phyloP scores from a whole-genome alignment of 2,329 filamentous ascomycete species.

The Cladosporium sp. region DNA sequence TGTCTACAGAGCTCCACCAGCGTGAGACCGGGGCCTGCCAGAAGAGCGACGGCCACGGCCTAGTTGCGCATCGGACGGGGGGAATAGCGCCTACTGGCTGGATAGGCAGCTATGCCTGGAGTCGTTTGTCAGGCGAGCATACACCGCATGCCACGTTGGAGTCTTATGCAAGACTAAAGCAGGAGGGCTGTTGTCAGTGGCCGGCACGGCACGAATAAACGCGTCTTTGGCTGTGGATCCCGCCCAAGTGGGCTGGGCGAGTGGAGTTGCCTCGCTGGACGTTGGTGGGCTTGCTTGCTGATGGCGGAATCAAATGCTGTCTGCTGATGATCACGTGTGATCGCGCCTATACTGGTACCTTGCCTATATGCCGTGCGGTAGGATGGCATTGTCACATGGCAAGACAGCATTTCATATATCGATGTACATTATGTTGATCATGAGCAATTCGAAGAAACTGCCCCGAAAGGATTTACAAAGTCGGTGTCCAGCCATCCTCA shows the following conservation, averaged over 20 bases:
- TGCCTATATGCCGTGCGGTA: neutral
- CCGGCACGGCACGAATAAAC: conserved; percentile 17
- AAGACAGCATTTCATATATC: neutral
- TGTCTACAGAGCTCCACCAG: conserved; percentile 6
- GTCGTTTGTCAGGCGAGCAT: conserved; percentile 19
- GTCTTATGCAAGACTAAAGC: conserved; percentile 21
- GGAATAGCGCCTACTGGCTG: conserved; percentile 21
- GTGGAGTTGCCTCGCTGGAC: neutral
- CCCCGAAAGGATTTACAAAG: neutral
- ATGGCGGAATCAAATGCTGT: neutral
- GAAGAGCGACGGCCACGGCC: conserved; percentile 5
- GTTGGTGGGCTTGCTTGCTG: neutral
- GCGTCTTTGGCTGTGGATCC: neutral
- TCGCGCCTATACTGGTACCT: neutral
- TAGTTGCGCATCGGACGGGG: conserved; percentile 16
- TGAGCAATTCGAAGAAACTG: too few species aligned
- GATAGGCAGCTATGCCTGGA: conserved; percentile 11
- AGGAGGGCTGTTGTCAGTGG: conserved; percentile 17
- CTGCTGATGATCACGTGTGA: conserved; percentile 3
- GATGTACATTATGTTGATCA: too few species aligned
- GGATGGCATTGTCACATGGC: neutral
- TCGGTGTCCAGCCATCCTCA: conserved; percentile 6
- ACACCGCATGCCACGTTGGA: conserved; percentile 29
- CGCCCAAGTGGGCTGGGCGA: conserved; percentile 4
- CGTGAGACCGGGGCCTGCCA: neutral